These are phyloP conservation scores for Beauveria medogensis DNA, from an alignment of 2,329 filamentous ascomycete species.

Conservation along the genomic window DNA sequence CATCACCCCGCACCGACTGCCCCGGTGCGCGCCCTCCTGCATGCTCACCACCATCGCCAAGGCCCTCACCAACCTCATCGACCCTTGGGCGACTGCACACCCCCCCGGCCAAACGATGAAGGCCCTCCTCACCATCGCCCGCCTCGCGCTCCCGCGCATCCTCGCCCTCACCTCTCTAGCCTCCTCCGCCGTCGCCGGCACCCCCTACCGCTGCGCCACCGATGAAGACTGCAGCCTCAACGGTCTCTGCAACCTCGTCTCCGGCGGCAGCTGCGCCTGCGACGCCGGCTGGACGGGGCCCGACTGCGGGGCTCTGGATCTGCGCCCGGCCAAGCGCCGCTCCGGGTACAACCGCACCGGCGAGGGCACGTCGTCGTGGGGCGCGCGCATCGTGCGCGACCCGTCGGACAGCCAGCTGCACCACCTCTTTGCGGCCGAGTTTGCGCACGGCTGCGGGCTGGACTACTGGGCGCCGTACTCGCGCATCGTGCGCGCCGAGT, in stretches of 20 bases:
- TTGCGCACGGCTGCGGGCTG: slow-evolving; percentile 37
- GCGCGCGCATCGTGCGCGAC: slow-evolving; percentile 37
- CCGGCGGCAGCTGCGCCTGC: slow-evolving; percentile 16
- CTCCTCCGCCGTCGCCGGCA: background rate
- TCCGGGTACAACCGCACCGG: slow-evolving; percentile 39
- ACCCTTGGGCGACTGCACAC: background rate
- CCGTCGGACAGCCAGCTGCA: slow-evolving; percentile 28
- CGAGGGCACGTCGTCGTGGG: slow-evolving; percentile 38
- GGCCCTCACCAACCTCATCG: background rate
- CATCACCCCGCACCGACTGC: background rate
- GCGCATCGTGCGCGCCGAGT: slow-evolving; percentile 37
- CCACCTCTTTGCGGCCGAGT: slow-evolving; percentile 38
- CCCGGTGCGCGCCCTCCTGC: background rate
- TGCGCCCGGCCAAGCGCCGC: slow-evolving; percentile 30
- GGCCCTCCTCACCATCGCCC: background rate
- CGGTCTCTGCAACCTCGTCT: slow-evolving; percentile 17
- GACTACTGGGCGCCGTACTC: slow-evolving; percentile 39
- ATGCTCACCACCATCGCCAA: background rate
- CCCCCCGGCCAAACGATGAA: slow-evolving; percentile 3
- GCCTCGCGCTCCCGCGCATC: background rate
- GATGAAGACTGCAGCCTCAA: slow-evolving; percentile 26
- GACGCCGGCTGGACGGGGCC: slow-evolving; percentile 36
- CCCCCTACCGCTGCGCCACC: slow-evolving; percentile 11
- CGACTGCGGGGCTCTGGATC: slow-evolving; percentile 37
- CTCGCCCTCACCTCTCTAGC: background rate